phyloP scores from a whole-genome alignment of 176 grass and related monocot genomes.

The Ensete ventricosum region DNA sequence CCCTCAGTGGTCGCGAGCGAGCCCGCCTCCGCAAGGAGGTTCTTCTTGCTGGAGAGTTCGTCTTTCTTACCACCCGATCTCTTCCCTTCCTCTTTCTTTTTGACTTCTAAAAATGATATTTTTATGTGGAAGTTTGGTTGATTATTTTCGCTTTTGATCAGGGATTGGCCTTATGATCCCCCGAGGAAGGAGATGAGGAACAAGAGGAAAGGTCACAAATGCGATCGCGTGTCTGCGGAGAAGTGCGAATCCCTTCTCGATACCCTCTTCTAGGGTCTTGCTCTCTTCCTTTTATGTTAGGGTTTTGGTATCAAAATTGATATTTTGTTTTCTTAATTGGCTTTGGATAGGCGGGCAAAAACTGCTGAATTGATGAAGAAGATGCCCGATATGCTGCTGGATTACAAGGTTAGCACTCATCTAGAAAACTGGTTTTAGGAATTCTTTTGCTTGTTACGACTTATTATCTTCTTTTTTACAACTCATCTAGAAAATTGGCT shows the following conservation, averaged over 20 bases:
- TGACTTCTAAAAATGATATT: not conserved
- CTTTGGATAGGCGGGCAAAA: constrained; percentile 23
- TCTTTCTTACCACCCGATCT: not conserved
- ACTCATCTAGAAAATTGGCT: not conserved
- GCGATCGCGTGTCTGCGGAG: constrained; percentile 36
- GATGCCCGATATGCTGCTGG: constrained; percentile 40
- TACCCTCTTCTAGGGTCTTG: not conserved
- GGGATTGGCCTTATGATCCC: constrained; percentile 45
- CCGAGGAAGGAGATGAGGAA: constrained; percentile 36
- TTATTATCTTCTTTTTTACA: not conserved
- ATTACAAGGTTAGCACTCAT: constrained; percentile 50
- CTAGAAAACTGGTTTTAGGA: not conserved
- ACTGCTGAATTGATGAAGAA: constrained; percentile 44
- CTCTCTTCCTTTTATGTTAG: not conserved
- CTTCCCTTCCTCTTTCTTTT: not conserved
- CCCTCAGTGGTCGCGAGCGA: constrained; percentile 62
- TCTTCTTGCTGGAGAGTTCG: constrained; percentile 56
- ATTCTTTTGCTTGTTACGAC: not conserved
- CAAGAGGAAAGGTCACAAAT: constrained; percentile 46
- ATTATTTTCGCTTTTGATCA: constrained; percentile 6
- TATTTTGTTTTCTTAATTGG: constrained; percentile 1
- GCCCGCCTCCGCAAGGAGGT: constrained; percentile 84
- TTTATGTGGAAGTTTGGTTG: not conserved
- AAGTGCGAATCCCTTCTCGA: constrained; percentile 18
- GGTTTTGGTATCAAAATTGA: not conserved